A percentile compares a stretch with the other conserved stretches of the same genome.
Evolutionary conservation across 1,284 basidiomycete species (phyloP).

Genomic region (Kwoniella shivajii): DNA sequence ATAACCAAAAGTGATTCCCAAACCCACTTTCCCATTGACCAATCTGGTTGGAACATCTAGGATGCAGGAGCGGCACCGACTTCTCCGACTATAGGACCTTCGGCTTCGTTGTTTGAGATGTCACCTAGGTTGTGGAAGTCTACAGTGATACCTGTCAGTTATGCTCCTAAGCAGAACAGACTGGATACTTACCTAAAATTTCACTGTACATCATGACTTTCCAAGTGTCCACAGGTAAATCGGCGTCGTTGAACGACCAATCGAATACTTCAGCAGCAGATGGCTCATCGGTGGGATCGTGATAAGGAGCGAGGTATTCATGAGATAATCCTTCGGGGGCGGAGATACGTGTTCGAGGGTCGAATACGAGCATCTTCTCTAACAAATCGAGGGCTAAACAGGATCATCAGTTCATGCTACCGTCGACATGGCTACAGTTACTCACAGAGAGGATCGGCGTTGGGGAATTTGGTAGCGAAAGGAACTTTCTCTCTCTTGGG

Average conservation of each 20-base stretch:
- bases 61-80: slow-evolving; percentile 26
- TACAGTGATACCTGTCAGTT: slow-evolving; percentile 19
- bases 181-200: slow-evolving; percentile 71
- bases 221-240: slow-evolving; percentile 98
- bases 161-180: neutral
- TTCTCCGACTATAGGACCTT: slow-evolving; percentile 53
- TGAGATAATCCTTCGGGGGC: slow-evolving; percentile 89
- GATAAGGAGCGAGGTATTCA: slow-evolving; percentile 95
- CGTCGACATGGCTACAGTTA: neutral
- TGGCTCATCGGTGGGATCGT: slow-evolving; percentile 98
- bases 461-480: slow-evolving; percentile 90
- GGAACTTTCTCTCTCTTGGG: slow-evolving; percentile 95
- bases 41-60: too few species aligned
- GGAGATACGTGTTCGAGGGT: slow-evolving; percentile 93
- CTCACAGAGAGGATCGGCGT: slow-evolving; percentile 80
- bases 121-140: slow-evolving; percentile 60
- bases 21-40: too few species aligned
- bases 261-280: slow-evolving; percentile 93
- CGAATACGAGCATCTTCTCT: slow-evolving; percentile 99
- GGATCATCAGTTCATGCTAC: neutral
- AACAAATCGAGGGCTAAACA: slow-evolving; percentile 83
- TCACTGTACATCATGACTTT: slow-evolving; percentile 99
- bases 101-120: slow-evolving; percentile 48
- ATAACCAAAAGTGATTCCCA: too few species aligned
- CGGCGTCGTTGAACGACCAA: slow-evolving; percentile 99